These are phyloP conservation scores for Chalciporus sphaerocephalus DNA, from an alignment of 768 basidiomycete genomes.

Conservation along the genomic window DNA sequence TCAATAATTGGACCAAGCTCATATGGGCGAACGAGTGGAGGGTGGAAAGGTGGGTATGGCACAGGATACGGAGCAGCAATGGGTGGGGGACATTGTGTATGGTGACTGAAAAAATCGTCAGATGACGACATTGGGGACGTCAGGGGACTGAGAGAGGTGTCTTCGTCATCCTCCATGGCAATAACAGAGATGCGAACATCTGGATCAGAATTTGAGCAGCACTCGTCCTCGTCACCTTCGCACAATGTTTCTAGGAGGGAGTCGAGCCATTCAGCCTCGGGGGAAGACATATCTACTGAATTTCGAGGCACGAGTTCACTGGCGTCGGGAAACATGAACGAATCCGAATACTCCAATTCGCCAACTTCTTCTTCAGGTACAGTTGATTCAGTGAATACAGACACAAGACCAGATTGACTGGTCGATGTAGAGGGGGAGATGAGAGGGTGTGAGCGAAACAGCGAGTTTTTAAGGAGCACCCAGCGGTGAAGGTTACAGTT, in stretches of 20 bases:
- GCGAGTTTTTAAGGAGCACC: conserved; percentile 85
- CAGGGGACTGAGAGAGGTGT: conserved; percentile 50
- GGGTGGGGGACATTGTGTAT: conserved; percentile 45
- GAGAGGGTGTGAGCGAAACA: conserved; percentile 50
- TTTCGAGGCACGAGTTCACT: conserved; percentile 45
- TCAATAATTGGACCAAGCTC: conserved; percentile 42
- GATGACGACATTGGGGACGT: conserved; percentile 73
- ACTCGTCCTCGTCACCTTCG: conserved; percentile 68
- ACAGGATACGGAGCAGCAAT: conserved; percentile 55
- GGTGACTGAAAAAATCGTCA: conserved; percentile 61
- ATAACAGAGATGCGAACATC: conserved; percentile 45
- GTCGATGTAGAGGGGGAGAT: conserved; percentile 29
- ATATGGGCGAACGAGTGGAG: conserved; percentile 52
- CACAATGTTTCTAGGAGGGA: conserved; percentile 70
- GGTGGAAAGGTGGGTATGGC: conserved; percentile 61
- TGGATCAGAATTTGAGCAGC: conserved; percentile 40
- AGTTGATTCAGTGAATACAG: conserved; percentile 33
- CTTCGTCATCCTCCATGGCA: conserved; percentile 60
- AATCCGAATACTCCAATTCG: conserved; percentile 46
- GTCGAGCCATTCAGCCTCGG: conserved; percentile 80
- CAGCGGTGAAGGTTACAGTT: conserved; percentile 76
- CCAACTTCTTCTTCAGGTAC: conserved; percentile 47
- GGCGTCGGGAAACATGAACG: conserved; percentile 81
- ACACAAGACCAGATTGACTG: conserved; percentile 19
- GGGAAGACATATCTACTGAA: conserved; percentile 37